A percentile compares a stretch with the other conserved stretches of the same genome.
Conservation (phyloP, 495 filamentous ascomycete species). For the Penicillium maclennaniae region DNA sequence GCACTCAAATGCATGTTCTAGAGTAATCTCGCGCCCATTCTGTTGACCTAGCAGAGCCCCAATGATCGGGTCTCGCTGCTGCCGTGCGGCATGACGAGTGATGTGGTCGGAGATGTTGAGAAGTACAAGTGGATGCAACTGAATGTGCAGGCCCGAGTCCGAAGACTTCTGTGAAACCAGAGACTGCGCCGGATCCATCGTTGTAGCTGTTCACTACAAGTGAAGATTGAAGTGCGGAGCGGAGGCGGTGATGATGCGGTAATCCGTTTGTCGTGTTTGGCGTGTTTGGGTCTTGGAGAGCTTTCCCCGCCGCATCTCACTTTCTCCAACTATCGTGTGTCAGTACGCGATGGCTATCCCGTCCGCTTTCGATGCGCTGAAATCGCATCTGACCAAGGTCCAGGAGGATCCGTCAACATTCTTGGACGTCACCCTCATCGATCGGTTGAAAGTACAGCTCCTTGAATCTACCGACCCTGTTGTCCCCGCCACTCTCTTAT, state of each 20-base stretch:
- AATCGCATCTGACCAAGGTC: conserved; percentile 34
- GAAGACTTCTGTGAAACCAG: conserved; percentile 66
- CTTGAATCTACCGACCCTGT: conserved; percentile 32
- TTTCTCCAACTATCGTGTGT: neutral
- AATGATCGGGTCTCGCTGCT: conserved; percentile 69
- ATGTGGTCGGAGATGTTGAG: conserved; percentile 97
- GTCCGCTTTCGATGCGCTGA: conserved; percentile 36
- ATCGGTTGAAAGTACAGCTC: conserved; percentile 41
- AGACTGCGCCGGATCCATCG: conserved; percentile 37
- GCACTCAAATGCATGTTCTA: conserved; percentile 91
- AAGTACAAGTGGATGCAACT: conserved; percentile 89
- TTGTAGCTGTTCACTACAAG: conserved; percentile 9
- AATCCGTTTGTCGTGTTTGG: conserved; percentile 11
- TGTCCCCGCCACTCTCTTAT: conserved; percentile 40
- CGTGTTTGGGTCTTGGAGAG: conserved; percentile 2
- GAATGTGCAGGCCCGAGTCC: conserved; percentile 72
- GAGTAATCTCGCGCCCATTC: conserved; percentile 81
- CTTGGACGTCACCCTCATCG: conserved; percentile 36
- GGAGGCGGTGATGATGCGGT: conserved; percentile 18
- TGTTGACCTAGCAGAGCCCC: conserved; percentile 88
- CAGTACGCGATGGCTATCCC: conserved; percentile 35
- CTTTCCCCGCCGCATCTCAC: conserved; percentile 11
- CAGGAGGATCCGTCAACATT: conserved; percentile 33
- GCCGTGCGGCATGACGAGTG: conserved; percentile 79
- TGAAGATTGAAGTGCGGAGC: conserved; percentile 1